A percentile compares a stretch with the other conserved stretches of the same genome.
Conservation (phyloP, 2,329 filamentous ascomycete genomes). For the Fusarium chlamydosporum region DNA sequence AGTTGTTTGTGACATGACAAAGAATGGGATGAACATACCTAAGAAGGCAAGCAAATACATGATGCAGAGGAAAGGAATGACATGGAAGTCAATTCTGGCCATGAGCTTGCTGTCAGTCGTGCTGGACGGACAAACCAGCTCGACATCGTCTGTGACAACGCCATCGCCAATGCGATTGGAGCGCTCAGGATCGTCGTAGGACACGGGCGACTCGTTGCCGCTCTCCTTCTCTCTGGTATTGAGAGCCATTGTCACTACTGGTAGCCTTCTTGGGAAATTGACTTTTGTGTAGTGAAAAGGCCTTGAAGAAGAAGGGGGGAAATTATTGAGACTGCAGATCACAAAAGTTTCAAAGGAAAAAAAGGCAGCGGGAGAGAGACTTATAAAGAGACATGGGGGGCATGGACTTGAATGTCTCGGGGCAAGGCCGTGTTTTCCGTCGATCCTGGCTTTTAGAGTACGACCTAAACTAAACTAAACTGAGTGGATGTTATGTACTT, state of each 20-base stretch:
- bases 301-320: neutral
- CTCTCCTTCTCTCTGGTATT: conserved; percentile 36
- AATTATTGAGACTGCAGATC: conserved; percentile 30
- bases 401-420: conserved; percentile 28
- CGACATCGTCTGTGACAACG: conserved; percentile 42
- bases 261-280: neutral
- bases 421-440: conserved; percentile 22
- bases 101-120: conserved; percentile 76
- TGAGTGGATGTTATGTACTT: conserved; percentile 10
- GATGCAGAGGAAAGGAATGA: conserved; percentile 80
- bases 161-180: conserved; percentile 16
- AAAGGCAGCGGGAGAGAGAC: conserved; percentile 16
- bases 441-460: conserved; percentile 12
- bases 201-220: conserved; percentile 43
- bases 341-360: conserved; percentile 5
- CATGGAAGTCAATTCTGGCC: conserved; percentile 77
- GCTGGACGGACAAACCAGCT: conserved; percentile 62
- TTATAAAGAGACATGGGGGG: conserved; percentile 31
- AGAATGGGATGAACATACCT: conserved; percentile 53
- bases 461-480: conserved; percentile 5
- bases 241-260: conserved; percentile 34
- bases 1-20: conserved; percentile 8
- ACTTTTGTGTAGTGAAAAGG: conserved; percentile 3
- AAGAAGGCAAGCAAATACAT: conserved; percentile 80
- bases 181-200: conserved; percentile 47